phyloP scores from a whole-genome alignment of 129 eudicot species.

The Lonicera japonica region DNA sequence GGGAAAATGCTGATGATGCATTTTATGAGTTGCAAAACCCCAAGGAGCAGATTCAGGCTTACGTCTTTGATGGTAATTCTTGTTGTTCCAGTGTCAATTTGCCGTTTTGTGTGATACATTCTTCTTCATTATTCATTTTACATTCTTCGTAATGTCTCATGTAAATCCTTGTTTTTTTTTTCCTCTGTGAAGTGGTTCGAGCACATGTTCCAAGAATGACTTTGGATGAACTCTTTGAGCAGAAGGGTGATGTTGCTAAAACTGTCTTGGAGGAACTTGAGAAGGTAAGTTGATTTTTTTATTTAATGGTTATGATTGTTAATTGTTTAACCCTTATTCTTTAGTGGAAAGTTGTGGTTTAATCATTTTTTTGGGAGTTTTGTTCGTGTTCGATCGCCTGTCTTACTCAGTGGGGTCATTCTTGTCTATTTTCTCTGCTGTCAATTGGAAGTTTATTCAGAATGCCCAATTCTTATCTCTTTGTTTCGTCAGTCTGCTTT shows the following conservation, averaged over 20 bases:
- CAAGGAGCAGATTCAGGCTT: constrained; percentile 85
- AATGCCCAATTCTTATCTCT: too few species aligned
- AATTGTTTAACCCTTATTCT: not conserved
- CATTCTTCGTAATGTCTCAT: too few species aligned
- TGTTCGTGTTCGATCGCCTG: too few species aligned
- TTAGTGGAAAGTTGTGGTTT: not conserved
- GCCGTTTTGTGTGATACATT: not conserved
- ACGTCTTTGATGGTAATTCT: constrained; percentile 81
- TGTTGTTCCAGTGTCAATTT: constrained; percentile 1
- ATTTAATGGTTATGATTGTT: not conserved
- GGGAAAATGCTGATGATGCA: constrained; percentile 85
- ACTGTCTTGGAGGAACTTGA: constrained; percentile 73
- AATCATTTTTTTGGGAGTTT: too few species aligned
- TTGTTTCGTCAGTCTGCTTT: too few species aligned
- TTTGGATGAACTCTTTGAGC: constrained; percentile 68
- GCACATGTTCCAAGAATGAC: constrained; percentile 78
- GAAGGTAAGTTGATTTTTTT: constrained; percentile 37
- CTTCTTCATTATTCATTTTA: not conserved
- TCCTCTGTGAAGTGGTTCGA: constrained; percentile 18
- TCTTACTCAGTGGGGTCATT: too few species aligned
- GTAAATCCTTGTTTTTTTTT: not conserved
- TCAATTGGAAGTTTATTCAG: too few species aligned
- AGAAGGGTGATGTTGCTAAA: constrained; percentile 72
- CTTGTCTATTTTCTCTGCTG: too few species aligned
- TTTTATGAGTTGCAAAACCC: constrained; percentile 95